These are phyloP conservation scores for Jaminaea rosea DNA, from an alignment of 1,284 basidiomycete species.

Conservation along the genomic window DNA sequence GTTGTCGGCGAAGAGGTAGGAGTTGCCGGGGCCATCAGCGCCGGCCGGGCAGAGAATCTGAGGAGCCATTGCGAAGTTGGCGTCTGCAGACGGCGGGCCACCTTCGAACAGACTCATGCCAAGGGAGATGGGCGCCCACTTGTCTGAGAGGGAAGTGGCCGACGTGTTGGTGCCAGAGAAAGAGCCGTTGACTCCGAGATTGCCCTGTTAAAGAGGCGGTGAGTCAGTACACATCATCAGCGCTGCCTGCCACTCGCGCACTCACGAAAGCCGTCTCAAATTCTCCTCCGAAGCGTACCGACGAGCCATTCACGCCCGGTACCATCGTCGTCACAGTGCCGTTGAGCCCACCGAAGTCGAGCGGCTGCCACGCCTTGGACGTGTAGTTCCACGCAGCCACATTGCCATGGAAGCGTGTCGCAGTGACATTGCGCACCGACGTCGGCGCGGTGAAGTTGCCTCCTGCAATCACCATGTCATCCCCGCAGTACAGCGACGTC, in stretches of 20 bases:
- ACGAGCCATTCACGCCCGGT: conserved; percentile 61
- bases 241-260: no score
- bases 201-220: no score
- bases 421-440: conserved; percentile 11
- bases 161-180: conserved; percentile 52
- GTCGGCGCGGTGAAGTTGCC: conserved; percentile 60
- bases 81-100: conserved; percentile 60
- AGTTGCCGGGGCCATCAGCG: conserved; percentile 65
- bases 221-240: conserved; percentile 46
- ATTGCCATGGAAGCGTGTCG: conserved; percentile 52
- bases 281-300: conserved; percentile 76
- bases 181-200: conserved; percentile 13
- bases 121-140: conserved; percentile 49
- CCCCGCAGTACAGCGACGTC: conserved; percentile 72
- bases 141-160: conserved; percentile 36
- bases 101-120: conserved; percentile 58
- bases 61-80: conserved; percentile 62
- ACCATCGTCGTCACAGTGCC: conserved; percentile 73
- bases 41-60: conserved; percentile 75
- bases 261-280: conserved; percentile 52
- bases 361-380: conserved; percentile 61
- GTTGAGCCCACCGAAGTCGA: conserved; percentile 72
- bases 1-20: conserved; percentile 73
- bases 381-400: conserved; percentile 71
- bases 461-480: conserved; percentile 70